These are phyloP conservation scores for Pythium sp. DNA, from an alignment of 352 stramenopile species.

Conservation along the genomic window DNA sequence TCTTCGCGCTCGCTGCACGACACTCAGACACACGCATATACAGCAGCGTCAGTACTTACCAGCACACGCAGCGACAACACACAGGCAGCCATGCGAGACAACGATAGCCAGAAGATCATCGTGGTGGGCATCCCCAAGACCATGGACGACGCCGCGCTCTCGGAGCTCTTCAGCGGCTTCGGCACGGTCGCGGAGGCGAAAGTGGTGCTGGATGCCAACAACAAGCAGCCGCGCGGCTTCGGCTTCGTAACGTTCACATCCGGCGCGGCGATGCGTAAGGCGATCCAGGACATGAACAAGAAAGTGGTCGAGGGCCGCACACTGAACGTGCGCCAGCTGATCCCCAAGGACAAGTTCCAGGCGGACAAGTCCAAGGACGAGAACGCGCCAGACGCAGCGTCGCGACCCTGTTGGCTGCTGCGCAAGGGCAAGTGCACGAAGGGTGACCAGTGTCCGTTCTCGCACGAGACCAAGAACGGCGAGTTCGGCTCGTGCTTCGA, in stretches of 20 bases:
- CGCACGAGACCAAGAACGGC: slow-evolving; percentile 66
- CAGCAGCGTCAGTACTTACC: not conserved
- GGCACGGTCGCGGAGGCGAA: slow-evolving; percentile 71
- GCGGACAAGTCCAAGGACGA: slow-evolving; percentile 36
- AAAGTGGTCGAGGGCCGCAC: slow-evolving; percentile 66
- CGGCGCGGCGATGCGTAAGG: slow-evolving; percentile 60
- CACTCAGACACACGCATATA: not conserved
- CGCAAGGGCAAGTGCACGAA: slow-evolving; percentile 81
- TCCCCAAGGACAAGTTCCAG: slow-evolving; percentile 73
- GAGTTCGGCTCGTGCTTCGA: slow-evolving; percentile 82
- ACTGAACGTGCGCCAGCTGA: slow-evolving; percentile 71
- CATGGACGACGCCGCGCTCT: slow-evolving; percentile 61
- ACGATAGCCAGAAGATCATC: slow-evolving; percentile 86
- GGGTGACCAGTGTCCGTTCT: slow-evolving; percentile 66
- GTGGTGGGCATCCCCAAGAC: slow-evolving; percentile 77
- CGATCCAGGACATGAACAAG: slow-evolving; percentile 76
- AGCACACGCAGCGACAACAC: not conserved
- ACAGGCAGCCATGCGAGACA: slow-evolving; percentile 45
- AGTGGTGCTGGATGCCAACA: slow-evolving; percentile 60
- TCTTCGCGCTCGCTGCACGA: slow-evolving; percentile 9
- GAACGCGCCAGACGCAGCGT: slow-evolving; percentile 31
- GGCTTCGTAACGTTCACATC: slow-evolving; percentile 83
- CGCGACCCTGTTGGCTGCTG: slow-evolving; percentile 66
- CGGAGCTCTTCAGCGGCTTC: slow-evolving; percentile 72
- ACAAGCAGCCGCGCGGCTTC: slow-evolving; percentile 68